Conservation (phyloP, 2,329 filamentous ascomycete species). For the Colletotrichum navitas region DNA sequence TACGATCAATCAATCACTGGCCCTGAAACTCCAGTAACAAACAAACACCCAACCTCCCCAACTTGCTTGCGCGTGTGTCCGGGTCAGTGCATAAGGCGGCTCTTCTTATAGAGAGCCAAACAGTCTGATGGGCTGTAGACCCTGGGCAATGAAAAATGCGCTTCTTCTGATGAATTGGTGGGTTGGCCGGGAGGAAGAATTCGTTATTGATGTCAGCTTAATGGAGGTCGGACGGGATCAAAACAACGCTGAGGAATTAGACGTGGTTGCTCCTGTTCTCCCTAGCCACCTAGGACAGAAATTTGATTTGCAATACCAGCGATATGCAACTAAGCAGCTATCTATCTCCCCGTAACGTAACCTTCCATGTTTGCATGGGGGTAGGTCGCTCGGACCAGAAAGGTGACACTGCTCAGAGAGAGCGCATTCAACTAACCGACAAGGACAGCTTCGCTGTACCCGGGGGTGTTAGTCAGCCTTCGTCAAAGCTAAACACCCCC, state of each 20-base stretch:
- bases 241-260: slow-evolving; percentile 35
- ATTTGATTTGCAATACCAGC: neutral
- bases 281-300: slow-evolving; percentile 13
- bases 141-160: neutral
- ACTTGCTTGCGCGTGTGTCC: slow-evolving; percentile 31
- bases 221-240: slow-evolving; percentile 23
- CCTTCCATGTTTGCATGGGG: neutral
- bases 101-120: slow-evolving; percentile 17
- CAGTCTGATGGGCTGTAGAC: slow-evolving; percentile 14
- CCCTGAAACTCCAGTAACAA: slow-evolving; percentile 33
- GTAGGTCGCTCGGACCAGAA: neutral
- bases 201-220: slow-evolving; percentile 13
- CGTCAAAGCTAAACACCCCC: too few relatives aligned
- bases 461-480: too few relatives aligned
- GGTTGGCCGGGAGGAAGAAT: slow-evolving; percentile 12
- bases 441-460: slow-evolving; percentile 23
- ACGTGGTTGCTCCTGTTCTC: slow-evolving; percentile 22
- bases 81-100: slow-evolving; percentile 28
- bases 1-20: slow-evolving; percentile 38
- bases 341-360: too few relatives aligned
- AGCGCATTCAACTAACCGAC: slow-evolving; percentile 38
- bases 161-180: slow-evolving; percentile 19
- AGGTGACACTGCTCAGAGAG: neutral
- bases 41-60: slow-evolving; percentile 32
- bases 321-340: slow-evolving; percentile 9